Percentiles rank a stretch among this genome's conserved stretches.
Conservation (phyloP, 495 filamentous ascomycete species). For the Hypoxylon subgilvum region DNA sequence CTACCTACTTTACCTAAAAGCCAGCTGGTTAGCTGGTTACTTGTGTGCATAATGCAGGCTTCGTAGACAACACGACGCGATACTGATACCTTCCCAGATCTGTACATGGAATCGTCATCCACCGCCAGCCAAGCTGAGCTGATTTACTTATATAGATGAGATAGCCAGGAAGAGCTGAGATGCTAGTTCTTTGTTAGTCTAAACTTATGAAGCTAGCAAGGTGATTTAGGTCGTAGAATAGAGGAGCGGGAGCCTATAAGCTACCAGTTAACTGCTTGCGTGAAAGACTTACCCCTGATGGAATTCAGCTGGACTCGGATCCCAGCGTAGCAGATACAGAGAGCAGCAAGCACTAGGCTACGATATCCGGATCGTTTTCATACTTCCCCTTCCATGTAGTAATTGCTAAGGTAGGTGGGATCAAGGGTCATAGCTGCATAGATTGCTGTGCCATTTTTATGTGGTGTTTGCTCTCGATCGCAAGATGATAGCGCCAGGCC, state of each 20-base stretch:
- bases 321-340: too few species aligned
- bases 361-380: too few species aligned
- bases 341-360: too few species aligned
- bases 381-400: too few species aligned
- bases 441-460: slow-evolving; percentile 15
- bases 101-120: too few species aligned
- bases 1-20: too few species aligned
- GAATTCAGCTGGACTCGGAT: background rate
- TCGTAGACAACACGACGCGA: too few species aligned
- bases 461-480: slow-evolving; percentile 11
- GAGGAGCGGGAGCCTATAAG: background rate
- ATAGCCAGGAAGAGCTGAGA: background rate
- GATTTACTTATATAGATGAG: background rate
- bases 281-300: too few species aligned
- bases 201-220: background rate
- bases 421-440: slow-evolving; percentile 15
- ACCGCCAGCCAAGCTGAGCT: background rate
- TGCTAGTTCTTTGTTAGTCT: background rate
- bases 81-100: too few species aligned
- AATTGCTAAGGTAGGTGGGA: background rate
- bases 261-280: background rate
- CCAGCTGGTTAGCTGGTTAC: too few species aligned
- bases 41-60: too few species aligned
- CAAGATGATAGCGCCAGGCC: slow-evolving; percentile 9
- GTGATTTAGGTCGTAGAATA: background rate